Evolutionary conservation across 352 stramenopile genomes (phyloP), one percentile per base, ranked within the genome.

Genomic region (Phytophthora colocasiae): DNA sequence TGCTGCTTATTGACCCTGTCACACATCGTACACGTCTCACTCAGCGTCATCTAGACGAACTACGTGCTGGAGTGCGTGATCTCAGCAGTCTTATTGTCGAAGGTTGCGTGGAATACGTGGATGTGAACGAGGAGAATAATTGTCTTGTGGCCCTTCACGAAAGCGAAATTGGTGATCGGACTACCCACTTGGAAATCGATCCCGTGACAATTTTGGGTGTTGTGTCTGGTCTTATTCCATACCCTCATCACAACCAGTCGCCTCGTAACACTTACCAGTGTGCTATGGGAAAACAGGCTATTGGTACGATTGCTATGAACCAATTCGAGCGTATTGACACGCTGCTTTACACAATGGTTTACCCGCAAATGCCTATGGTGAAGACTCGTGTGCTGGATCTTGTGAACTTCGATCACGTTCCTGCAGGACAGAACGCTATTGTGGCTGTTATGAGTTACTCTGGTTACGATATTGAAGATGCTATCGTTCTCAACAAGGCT

Each of bases 71-170:
- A 26, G 80, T 91, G 24, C 85, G 89, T 15, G 76, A 92, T 44
- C 84, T 97, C 52, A 77, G 86, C 66, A 88, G 81, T 56, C 66
- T 97, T n/a, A 94, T 97, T 59, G 81, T 95, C 31, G 84, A 99
- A 69, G 98, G 98, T 17, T 94, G 99, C 38, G 97, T 99, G 32
- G 98, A 99, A 73, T 99, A 99, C 81, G 95, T 99, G 26, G 98
- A 99, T 77, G 98, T 99, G 62, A 99, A 99, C 73, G 98, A 99
- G 84, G 97, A 99, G 74, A 99, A 99, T 81, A 99, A 99, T 62
- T 99, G 98, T 73, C 81, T 99, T 40, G 97, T 99, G 46, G 97
- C 97, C 7, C 83, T 99, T 14, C 94, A 96, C 48, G 95, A 98
- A 74, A 87, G 83, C 59, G 88, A 97, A 40, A 96, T 98, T 50